Evolutionary conservation across 2,329 filamentous ascomycete species (phyloP), one percentile per base, ranked within the genome.

Genomic region (Alternaria ventricosa): DNA sequence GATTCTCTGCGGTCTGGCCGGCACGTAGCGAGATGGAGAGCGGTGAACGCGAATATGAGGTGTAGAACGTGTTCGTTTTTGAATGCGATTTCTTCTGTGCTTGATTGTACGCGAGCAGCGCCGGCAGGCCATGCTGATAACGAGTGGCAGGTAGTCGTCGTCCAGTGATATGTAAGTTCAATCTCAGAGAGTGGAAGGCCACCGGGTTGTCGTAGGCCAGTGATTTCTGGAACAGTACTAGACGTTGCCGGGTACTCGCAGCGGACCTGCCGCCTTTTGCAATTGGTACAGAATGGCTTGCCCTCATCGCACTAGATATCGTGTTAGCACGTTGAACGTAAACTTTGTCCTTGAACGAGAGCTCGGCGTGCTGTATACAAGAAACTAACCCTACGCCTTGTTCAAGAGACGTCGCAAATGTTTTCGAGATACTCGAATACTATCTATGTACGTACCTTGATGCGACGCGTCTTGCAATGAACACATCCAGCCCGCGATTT

Each of bases 401-500:
- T 22, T 20, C 6, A 20, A 20, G 43, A 44, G 41, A 22, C 5
- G 3, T 12, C 43, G 43, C 44, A 11, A 28, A 67, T 15, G 60
- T 58, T 44, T 12, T 11, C 46, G 12, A 27, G 18, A 12, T 25
- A 55, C 18, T 13, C 15, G 28, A n/a, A 27, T 25, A 18, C 22
- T 25, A 33, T 15, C 30, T 33, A 33, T 13, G 30, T 33, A 54
- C 59, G 15, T 66, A 75, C 74, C 65, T 76, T 76, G 22, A 76
- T 73, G 15, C 74, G 64, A 18, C 74, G 65, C 6, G 59, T 61
- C 43, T 76, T 76, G 57, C 74, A 76, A 27, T 73, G 72, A 53
- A 67, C 68, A 57, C 74, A 76, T 18, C 74, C 74, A 55, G 66
- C 70, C 28, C 74, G 67, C 20, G 72, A 75, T 53, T 76, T 75